phyloP scores from a whole-genome alignment of 148 eudicot genomes.

The Camellia granthamiana region DNA sequence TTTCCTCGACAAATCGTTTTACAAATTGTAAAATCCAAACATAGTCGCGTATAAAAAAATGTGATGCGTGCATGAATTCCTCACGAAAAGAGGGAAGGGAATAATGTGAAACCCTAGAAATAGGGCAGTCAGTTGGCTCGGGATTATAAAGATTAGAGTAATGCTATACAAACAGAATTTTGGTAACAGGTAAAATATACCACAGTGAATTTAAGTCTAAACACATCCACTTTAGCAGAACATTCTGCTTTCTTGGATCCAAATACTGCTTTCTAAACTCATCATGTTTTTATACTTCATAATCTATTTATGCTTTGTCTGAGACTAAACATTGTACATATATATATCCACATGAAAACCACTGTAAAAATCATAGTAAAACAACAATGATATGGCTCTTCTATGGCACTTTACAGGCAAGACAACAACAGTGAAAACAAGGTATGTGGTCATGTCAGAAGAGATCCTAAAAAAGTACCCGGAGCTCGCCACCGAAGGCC shows the following conservation, averaged over 20 bases:
- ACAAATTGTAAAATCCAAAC: too few species aligned
- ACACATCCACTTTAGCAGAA: too few species aligned
- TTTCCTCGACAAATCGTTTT: too few species aligned
- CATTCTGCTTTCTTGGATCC: too few species aligned
- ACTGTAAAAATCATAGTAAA: background rate
- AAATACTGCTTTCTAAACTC: too few species aligned
- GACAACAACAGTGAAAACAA: constrained; percentile 92
- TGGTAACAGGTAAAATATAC: too few species aligned
- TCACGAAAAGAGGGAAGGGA: background rate
- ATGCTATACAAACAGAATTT: too few species aligned
- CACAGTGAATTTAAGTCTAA: too few species aligned
- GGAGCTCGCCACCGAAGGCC: constrained; percentile 82
- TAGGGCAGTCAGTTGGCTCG: too few species aligned
- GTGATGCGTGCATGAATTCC: background rate
- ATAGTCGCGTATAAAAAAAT: background rate
- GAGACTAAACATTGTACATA: background rate
- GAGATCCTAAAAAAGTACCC: constrained; percentile 85
- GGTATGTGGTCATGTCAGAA: constrained; percentile 95
- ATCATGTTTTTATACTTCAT: too few species aligned
- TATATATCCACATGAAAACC: background rate
- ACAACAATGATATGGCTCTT: background rate
- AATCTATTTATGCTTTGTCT: too few species aligned
- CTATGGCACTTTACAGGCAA: constrained; percentile 50
- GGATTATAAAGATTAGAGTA: too few species aligned
- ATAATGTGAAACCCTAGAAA: background rate